phyloP scores from a whole-genome alignment of 768 basidiomycete species.

The Mycena kentingensis region DNA sequence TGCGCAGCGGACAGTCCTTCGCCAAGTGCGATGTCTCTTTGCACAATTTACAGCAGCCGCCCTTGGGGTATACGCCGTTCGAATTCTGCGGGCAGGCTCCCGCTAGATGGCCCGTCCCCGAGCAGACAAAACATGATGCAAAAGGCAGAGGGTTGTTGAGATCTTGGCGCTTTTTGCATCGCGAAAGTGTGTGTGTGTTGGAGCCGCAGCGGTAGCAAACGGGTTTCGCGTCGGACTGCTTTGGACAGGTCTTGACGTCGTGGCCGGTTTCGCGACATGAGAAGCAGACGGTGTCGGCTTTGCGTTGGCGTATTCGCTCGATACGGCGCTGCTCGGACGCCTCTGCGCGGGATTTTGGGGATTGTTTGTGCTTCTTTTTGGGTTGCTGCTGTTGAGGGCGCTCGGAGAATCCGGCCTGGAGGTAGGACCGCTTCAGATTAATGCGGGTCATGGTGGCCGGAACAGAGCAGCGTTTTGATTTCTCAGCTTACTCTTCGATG shows the following conservation, averaged over 20 bases:
- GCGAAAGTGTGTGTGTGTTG: conserved; percentile 72
- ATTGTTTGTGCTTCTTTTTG: conserved; percentile 62
- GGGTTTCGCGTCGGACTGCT: conserved; percentile 25
- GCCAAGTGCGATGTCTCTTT: conserved; percentile 84
- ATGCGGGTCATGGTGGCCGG: conserved; percentile 62
- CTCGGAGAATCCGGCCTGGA: conserved; percentile 59
- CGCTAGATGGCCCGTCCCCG: conserved; percentile 80
- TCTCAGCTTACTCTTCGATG: background rate
- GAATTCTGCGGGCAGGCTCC: conserved; percentile 81
- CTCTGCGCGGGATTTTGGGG: conserved; percentile 19
- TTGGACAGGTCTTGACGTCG: conserved; percentile 78
- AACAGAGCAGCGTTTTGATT: background rate
- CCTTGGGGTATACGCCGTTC: conserved; percentile 87
- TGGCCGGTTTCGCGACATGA: conserved; percentile 86
- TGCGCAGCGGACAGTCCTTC: conserved; percentile 73
- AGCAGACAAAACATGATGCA: conserved; percentile 92
- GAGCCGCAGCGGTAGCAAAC: conserved; percentile 71
- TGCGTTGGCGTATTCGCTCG: conserved; percentile 60
- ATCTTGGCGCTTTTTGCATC: conserved; percentile 68
- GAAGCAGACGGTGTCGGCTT: conserved; percentile 72
- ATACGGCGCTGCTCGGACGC: conserved; percentile 62
- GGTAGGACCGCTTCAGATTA: conserved; percentile 69
- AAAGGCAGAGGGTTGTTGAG: conserved; percentile 73
- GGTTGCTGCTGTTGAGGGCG: conserved; percentile 31
- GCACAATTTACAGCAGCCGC: conserved; percentile 89